Base-by-base conservation (phyloP, 2,329 filamentous ascomycete species). In the Fusarium sp. region DNA sequence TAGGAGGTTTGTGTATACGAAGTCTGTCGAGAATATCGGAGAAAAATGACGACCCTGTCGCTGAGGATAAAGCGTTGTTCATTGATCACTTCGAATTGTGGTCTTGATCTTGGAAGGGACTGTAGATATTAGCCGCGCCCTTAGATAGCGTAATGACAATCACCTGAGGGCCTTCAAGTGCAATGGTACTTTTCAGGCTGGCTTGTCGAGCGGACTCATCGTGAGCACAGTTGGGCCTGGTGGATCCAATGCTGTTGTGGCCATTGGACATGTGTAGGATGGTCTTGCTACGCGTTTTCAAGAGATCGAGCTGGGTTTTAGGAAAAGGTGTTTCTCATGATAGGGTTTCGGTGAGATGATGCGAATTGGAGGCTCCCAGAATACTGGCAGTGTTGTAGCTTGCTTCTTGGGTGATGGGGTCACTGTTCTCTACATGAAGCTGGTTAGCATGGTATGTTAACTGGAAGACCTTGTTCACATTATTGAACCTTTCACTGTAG, bases 381-480 rank as follows among this genome's bases (percentile, higher is more conserved):
- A 7, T 17, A 36, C 5, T 35, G n/a, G 3, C 7, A 2, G 2
- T 15, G 17, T 35, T 14, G 10, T 15, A 25, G 10, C 11, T n/a
- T 7, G 13, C 40, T 42, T 27, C 8, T 4, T 13, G 17, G 20
- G 20, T 15, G 17, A 11, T 42, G 6, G 21, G 33, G n/a, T 8
- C 21, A 25, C 23, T 10, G 17, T 18, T 36, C 6, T 48, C 6
- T 6, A 14, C 9, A 17, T 14, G 31, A 18, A 25, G 11, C 20
- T 5, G 18, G 13, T 48, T 13, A 37, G 17, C 1, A 37, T 42
- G 15, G 10, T 42, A 27, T 18, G 11, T n/a, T 23, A 11, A n/a
- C 21, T n/a, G 10, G 15, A 4, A 67, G 4, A 69, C 4, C 77
- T 71, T 54, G 76, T 73, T 5, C 70, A 72, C 46, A 74, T 68